Evolutionary conservation across 768 basidiomycete species (phyloP).

Genomic region (Ramaria sp.): DNA sequence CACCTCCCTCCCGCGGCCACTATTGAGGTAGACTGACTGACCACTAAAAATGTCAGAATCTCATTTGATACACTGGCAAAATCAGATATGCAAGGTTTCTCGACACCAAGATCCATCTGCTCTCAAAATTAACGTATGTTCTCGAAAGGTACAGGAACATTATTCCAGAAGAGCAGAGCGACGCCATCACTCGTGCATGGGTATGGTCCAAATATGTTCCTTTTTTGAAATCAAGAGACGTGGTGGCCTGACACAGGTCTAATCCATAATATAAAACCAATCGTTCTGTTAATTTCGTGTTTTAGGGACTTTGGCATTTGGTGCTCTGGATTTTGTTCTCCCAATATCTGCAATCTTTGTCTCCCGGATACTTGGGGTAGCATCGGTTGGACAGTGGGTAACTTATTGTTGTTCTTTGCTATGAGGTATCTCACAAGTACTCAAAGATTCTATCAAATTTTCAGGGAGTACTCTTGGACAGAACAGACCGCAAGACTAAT

Average conservation of each 20-base stretch:
- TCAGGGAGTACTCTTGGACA: conserved; percentile 59
- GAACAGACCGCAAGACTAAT: too few species aligned
- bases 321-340: conserved; percentile 69
- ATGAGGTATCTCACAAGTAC: neutral
- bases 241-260: conserved; percentile 83
- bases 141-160: conserved; percentile 31
- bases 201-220: conserved; percentile 72
- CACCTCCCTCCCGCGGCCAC: conserved; percentile 46
- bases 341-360: conserved; percentile 59
- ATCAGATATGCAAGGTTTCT: conserved; percentile 55
- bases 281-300: neutral
- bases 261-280: neutral
- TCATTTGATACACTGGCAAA: too few species aligned
- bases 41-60: neutral
- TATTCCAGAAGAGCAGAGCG: conserved; percentile 38
- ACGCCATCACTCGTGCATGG: conserved; percentile 62
- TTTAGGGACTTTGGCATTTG: conserved; percentile 70
- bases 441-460: neutral
- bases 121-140: conserved; percentile 57
- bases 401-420: conserved; percentile 14
- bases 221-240: conserved; percentile 66
- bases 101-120: conserved; percentile 60
- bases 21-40: conserved; percentile 40
- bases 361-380: conserved; percentile 85
- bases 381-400: conserved; percentile 83